These are phyloP conservation scores for Platismatia glauca DNA, from an alignment of 495 filamentous ascomycete species.

Conservation along the genomic window DNA sequence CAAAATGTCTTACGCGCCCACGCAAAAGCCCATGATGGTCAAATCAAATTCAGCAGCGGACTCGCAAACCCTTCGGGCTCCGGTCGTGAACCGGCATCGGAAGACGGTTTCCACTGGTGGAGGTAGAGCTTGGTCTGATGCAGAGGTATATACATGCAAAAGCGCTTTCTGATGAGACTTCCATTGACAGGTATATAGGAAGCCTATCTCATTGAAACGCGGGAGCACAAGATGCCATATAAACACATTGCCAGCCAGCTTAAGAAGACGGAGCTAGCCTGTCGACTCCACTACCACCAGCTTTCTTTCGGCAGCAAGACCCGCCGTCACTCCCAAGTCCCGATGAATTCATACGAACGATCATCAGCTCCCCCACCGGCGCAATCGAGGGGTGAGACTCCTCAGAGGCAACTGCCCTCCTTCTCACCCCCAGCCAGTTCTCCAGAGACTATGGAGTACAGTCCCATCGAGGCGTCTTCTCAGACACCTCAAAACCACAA, in stretches of 20 bases:
- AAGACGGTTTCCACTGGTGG: conserved; percentile 61
- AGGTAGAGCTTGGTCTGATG: conserved; percentile 67
- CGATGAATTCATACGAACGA: conserved; percentile 42
- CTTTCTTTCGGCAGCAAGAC: conserved; percentile 72
- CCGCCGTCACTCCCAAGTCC: conserved; percentile 55
- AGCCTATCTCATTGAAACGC: conserved; percentile 74
- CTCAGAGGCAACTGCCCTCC: conserved; percentile 27
- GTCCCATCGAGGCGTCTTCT: conserved; percentile 1
- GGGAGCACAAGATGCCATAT: conserved; percentile 78
- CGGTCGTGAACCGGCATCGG: conserved; percentile 32
- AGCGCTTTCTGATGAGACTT: background rate
- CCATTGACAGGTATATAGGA: conserved; percentile 42
- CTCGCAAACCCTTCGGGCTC: conserved; percentile 14
- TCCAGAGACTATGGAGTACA: conserved; percentile 32
- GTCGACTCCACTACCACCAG: conserved; percentile 77
- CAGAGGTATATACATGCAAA: conserved; percentile 49
- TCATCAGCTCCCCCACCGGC: conserved; percentile 22
- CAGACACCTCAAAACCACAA: conserved; percentile 32
- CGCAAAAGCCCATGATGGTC: conserved; percentile 17
- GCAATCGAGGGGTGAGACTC: conserved; percentile 20
- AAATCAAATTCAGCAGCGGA: conserved; percentile 17
- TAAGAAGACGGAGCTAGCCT: conserved; percentile 79
- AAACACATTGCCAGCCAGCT: conserved; percentile 78
- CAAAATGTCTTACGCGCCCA: conserved; percentile 19
- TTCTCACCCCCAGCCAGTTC: conserved; percentile 39